Base-by-base conservation (phyloP, 345 rosid species). In the Nasturtium officinale region DNA sequence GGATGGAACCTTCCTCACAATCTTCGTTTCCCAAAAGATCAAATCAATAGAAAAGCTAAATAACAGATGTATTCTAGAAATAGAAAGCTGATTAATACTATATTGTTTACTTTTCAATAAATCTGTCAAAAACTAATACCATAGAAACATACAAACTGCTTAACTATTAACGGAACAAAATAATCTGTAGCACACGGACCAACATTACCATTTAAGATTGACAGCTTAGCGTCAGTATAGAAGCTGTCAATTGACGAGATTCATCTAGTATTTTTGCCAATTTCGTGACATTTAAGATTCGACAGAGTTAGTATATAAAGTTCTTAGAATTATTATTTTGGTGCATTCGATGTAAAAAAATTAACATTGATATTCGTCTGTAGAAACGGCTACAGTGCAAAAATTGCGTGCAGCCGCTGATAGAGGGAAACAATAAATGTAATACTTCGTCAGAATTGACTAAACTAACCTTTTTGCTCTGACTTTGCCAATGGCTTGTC, bases 401-500 rank as follows among this genome's bases (percentile, higher is more conserved):
- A 52, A 52, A 10, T 12, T 62, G 25, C n/a, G n/a, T 7, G 32
- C 35, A 55, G 64, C 59, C 23, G 59, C 52, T 65, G 65, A 45
- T 46, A 11, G 35, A 52, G 7, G 21, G 33, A 52, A 4, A 42
- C 33, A 47, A 73, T 56, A 50, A 65, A 35, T 73, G 65, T 55
- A 57, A 32, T 0, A 3, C 2, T 30, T 65, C 16, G 77, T 74
- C 60, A 65, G 10, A 74, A 65, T 56, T 25, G 77, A 74, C 66
- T n/a, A 48, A 73, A 46, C 18, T 65, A 47, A 74, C 42, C 57
- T 28, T 16, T 16, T 17, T 4, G 15, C 4, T 63, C 12, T 73
- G 77, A 65, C 71, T 65, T 65, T 25, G 61, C 20, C 38, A 50
- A 50, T 51, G 26, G 26, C 54, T 38, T 28, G 73, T 74, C 67